These are phyloP conservation scores for Cardamine chenopodiifolia DNA, from an alignment of 345 rosid genomes.

Conservation along the genomic window DNA sequence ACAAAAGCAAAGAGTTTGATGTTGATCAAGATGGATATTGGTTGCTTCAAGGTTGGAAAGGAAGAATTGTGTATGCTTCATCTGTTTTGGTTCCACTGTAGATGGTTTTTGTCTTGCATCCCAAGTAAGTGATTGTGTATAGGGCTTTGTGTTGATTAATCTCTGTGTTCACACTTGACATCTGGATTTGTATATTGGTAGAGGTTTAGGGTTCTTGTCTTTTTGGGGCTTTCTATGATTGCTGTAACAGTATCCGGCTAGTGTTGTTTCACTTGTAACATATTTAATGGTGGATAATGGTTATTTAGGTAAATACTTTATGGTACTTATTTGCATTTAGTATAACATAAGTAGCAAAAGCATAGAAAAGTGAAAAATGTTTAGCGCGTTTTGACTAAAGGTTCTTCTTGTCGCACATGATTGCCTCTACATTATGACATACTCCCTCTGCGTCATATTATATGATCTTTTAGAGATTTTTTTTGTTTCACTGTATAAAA, in stretches of 20 bases:
- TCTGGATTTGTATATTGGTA: conserved; percentile 18
- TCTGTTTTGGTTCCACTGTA: conserved; percentile 61
- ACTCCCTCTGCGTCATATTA: too few relatives aligned
- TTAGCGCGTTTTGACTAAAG: too few relatives aligned
- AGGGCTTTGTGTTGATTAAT: neutral
- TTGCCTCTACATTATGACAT: too few relatives aligned
- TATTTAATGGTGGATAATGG: neutral
- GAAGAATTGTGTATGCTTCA: conserved; percentile 63
- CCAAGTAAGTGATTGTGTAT: neutral
- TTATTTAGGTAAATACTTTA: neutral
- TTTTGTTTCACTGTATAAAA: too few relatives aligned
- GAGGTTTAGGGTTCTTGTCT: conserved; percentile 18
- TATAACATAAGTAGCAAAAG: neutral
- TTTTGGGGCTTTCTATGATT: neutral
- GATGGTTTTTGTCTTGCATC: conserved; percentile 8
- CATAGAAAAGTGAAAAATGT: neutral
- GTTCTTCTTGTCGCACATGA: too few relatives aligned
- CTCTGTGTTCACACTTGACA: conserved; percentile 6
- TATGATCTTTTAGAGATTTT: too few relatives aligned
- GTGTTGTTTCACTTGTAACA: neutral
- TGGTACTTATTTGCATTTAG: too few relatives aligned
- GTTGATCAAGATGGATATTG: conserved; percentile 63
- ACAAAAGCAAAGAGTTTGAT: conserved; percentile 58
- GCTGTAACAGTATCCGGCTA: neutral
- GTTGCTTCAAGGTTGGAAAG: conserved; percentile 90